Base-by-base conservation (phyloP, 768 basidiomycete species). In the Dendrothele bispora region DNA sequence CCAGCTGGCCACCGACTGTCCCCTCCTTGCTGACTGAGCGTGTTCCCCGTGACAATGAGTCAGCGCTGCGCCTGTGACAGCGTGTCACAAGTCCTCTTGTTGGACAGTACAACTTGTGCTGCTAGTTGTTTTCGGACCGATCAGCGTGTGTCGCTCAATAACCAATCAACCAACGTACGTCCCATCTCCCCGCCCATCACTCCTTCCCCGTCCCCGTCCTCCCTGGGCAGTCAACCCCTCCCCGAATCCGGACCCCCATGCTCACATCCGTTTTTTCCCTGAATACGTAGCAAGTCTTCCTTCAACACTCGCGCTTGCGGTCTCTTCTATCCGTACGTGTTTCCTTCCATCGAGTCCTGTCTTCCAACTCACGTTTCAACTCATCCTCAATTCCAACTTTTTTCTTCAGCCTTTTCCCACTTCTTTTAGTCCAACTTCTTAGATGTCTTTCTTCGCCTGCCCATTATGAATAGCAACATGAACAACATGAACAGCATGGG, bases 401-500 rank as follows among this genome's bases (percentile, higher is more conserved):
- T 4, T 25, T 32, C 34, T 14, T 11, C 14, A 17, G 21, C 37
- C 21, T 25, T 14, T 38, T 24, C 35, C 26, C 24, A 10, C 7
- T 37, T 12, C 8, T 25, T 37, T 5, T 21, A 22, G 12, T 30
- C n/a, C 10, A 21, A n/a, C n/a, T n/a, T n/a, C 38, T 47, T 28
- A 26, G 27, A 47, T 47, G 46, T 37, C 27, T 27, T 37, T 27
- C n/a, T 17, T 47, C 27, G 28, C 17, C 38, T 47, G 10, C 10
- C 35, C 38, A 28, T 39, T n/a, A 32, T 47, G 46, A 47, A 47
- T 20, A 39, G 17, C 36, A 47, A 47, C 32, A 47, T 47, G 26
- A 47, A 47, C 38, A 39, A 47, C 26, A 39, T 39, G 46, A 29
- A 27, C 46, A 39, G 38, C 37, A 26, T 28, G 12, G 38, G 46